A percentile compares a stretch with the other conserved stretches of the same genome.
phyloP scores from a whole-genome alignment of 2,329 filamentous ascomycete species.

The Cryphonectria parasitica region DNA sequence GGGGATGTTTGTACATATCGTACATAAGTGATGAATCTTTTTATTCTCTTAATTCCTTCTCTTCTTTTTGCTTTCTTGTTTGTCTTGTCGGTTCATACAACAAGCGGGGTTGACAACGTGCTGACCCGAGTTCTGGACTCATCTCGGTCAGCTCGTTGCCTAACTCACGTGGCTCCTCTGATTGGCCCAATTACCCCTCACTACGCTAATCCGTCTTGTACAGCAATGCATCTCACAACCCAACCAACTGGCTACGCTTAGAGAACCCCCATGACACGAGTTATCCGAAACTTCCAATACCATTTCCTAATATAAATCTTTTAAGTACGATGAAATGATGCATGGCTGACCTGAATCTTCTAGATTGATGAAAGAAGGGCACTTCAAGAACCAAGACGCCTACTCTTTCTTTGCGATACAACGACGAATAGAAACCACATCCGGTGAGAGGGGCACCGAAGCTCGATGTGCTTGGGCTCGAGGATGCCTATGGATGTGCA shows the following conservation, averaged over 20 bases:
- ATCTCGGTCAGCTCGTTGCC: not conserved
- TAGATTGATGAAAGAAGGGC: not conserved
- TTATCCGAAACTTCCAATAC: not conserved
- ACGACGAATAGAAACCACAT: no score
- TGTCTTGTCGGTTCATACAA: not conserved
- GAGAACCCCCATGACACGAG: not conserved
- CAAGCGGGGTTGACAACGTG: not conserved
- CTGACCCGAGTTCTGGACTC: not conserved
- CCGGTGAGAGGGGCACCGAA: no score
- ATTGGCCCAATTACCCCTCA: not conserved
- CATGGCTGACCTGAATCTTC: not conserved
- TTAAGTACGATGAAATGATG: not conserved
- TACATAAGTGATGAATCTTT: not conserved
- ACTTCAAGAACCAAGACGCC: not conserved
- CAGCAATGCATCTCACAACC: not conserved
- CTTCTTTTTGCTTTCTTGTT: not conserved
- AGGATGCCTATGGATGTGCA: not conserved
- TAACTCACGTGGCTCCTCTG: not conserved
- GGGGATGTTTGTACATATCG: constrained; percentile 15
- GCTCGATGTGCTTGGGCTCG: not conserved
- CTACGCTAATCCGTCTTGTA: not conserved
- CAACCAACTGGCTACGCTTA: not conserved
- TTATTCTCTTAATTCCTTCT: not conserved
- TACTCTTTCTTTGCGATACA: not conserved
- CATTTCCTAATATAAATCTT: not conserved